Base-by-base conservation (phyloP, 139 green algal species). In the Tetraselmis striata region DNA sequence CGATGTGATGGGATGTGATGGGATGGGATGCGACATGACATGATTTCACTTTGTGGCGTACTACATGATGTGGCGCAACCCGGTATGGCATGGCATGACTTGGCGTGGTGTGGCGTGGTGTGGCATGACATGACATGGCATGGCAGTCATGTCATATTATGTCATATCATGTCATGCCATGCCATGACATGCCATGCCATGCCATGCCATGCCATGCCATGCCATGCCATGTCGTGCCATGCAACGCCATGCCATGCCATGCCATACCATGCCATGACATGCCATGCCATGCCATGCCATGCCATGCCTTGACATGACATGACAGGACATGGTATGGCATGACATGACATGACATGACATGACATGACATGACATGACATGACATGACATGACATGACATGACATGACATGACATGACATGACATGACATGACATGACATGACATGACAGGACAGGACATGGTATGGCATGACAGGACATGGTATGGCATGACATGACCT, bases 151-250 rank as follows among this genome's bases (percentile, higher is more conserved):
- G 2, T 31, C 77, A 30, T 80, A 2, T 28, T 31, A 59, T 80
- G 1, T 31, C 77, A 67, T 18, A 67, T 67, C 18, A 80, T 67
- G 32, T 28, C 29, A 80, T 80, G 18, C 77, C 30, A 80, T 59
- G 0, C 77, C 29, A 67, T 59, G 0, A 30, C 77, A 80, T 80
- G 29, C 30, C 30, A 80, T 80, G 30, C 23, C 30, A 28, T 32
- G 77, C 29, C 23, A 59, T 80, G 29, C 30, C 29, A 80, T 80
- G 77, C 77, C 29, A 23, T 80, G 30, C 77, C 30, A 80, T 80
- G 2, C 25, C 30, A 59, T 80, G 77, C 77, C 77, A 74, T 80
- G 77, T 32, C 29, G 45, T 80, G 77, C 30, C 29, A 80, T 59
- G 28, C 25, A n/a, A 32, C 30, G 77, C 29, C 23, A 59, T 80